Evolutionary conservation across 495 filamentous ascomycete species (phyloP).

Genomic region (Aspergillus kassunensis): DNA sequence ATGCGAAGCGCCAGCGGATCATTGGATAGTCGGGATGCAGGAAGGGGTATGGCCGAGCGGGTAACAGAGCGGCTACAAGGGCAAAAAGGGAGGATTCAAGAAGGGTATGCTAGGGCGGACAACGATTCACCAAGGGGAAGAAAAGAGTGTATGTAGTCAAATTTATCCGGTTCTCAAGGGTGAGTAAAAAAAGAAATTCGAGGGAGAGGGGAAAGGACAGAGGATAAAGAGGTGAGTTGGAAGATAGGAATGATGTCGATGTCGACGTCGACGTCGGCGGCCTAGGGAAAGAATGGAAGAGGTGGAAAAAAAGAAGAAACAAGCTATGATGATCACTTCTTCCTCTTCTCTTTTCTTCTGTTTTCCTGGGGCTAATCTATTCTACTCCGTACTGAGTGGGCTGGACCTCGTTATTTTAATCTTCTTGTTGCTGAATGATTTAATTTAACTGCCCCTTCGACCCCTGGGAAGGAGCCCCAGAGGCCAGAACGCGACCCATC

Average conservation of each 20-base stretch:
- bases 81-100: conserved; percentile 11
- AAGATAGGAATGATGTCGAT: conserved; percentile 14
- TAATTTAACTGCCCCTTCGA: neutral
- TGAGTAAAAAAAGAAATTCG: conserved; percentile 11
- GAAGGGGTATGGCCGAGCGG: conserved; percentile 18
- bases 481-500: neutral
- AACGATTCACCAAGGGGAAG: conserved; percentile 5
- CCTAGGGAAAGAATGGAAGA: conserved; percentile 8
- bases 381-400: conserved; percentile 4
- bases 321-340: conserved; percentile 4
- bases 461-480: conserved; percentile 5
- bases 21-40: conserved; percentile 15
- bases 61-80: conserved; percentile 5
- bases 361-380: neutral
- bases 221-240: conserved; percentile 3
- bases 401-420: conserved; percentile 6
- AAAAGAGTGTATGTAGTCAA: conserved; percentile 6
- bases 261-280: neutral
- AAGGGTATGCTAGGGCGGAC: conserved; percentile 1
- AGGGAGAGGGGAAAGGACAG: conserved; percentile 5
- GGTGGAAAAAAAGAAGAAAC: conserved; percentile 6
- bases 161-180: neutral
- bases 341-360: neutral
- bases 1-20: conserved; percentile 11
- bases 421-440: neutral